Evolutionary conservation across 2,329 filamentous ascomycete species (phyloP).

Genomic region (Aspergillus latus): DNA sequence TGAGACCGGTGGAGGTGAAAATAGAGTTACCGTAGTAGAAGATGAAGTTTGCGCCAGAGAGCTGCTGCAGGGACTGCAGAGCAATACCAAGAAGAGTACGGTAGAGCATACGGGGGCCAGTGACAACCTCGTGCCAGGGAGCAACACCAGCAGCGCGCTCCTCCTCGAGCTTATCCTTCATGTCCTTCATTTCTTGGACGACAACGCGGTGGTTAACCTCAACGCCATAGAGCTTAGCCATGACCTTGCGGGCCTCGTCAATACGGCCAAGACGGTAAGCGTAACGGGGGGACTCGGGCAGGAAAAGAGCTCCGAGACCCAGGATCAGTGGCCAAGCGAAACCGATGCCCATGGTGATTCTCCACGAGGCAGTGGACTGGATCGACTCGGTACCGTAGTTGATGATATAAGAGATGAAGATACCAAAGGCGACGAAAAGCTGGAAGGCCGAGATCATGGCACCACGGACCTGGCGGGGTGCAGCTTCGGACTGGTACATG

Average conservation of each 20-base stretch:
- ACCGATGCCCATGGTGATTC: slow-evolving; percentile 57
- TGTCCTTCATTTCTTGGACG: slow-evolving; percentile 57
- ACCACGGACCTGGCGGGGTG: slow-evolving; percentile 49
- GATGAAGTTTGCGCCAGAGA: slow-evolving; percentile 52
- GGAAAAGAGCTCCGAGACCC: slow-evolving; percentile 54
- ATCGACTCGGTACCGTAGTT: slow-evolving; percentile 48
- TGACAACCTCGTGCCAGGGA: slow-evolving; percentile 48
- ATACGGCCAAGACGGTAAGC: slow-evolving; percentile 56
- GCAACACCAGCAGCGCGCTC: slow-evolving; percentile 47
- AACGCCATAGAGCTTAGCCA: slow-evolving; percentile 58
- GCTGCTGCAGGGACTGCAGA: slow-evolving; percentile 50
- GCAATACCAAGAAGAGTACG: slow-evolving; percentile 47
- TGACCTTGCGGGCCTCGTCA: slow-evolving; percentile 53
- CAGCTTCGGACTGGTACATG: slow-evolving; percentile 50
- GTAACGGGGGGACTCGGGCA: slow-evolving; percentile 60
- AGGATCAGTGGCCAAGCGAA: slow-evolving; percentile 60
- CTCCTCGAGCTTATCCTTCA: slow-evolving; percentile 59
- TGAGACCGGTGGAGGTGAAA: slow-evolving; percentile 65
- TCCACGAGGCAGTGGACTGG: slow-evolving; percentile 48
- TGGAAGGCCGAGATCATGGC: slow-evolving; percentile 52
- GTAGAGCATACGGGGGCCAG: slow-evolving; percentile 50
- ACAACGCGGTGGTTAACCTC: slow-evolving; percentile 56
- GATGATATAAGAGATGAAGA: slow-evolving; percentile 50
- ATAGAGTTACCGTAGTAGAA: slow-evolving; percentile 59
- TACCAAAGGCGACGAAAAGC: slow-evolving; percentile 52